Evolutionary conservation across 495 filamentous ascomycete genomes (phyloP), one percentile per base, ranked within the genome.

Genomic region (Talaromyces liani): DNA sequence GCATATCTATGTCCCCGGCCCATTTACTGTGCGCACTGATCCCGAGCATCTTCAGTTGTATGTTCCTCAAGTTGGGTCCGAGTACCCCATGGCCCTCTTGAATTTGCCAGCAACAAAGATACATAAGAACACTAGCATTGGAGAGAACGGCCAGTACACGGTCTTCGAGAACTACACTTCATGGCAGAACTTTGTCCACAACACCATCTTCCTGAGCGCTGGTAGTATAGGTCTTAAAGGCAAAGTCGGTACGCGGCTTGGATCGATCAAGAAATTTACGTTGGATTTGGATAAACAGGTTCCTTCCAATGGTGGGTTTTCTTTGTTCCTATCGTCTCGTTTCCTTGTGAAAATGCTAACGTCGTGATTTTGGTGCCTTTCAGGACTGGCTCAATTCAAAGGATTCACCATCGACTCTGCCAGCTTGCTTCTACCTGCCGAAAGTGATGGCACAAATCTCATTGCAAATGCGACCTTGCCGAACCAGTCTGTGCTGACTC

Each of bases 401-500:
- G 80, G 80, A 7, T 81, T 81, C 58, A 71, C 70, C 24, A 80
- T 81, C 63, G 60, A 73, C 9, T 70, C 73, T 10, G 70, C 77
- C n/a, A 67, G 70, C 24, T 68, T 81, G n/a, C 39, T 77, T 8
- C 63, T 76, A 34, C 78, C 79, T 2, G 69, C 76, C 0, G 64
- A 68, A 31, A 67, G 67, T 0, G 72, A 81, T 41, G 79, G 80
- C 27, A 72, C 60, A 60, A 73, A 74, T 31, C 63, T 74, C 2
- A 29, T 61, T 2, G 72, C 68, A 18, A 64, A 63, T 10, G 69
- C 78, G 4, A 77, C 69, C 47, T 64, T 83, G 7, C 80, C 79
- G 3, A 82, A 83, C 63, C 73, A 73, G 45, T 79, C 76, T 22
- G 70, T 78, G 7, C 65, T 82, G 31, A 78, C 77, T 2, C 77